A percentile compares a stretch with the other conserved stretches of the same genome.
Evolutionary conservation across 164 flowering plant genomes (phyloP).

Genomic region (Euptelea pleiosperma): DNA sequence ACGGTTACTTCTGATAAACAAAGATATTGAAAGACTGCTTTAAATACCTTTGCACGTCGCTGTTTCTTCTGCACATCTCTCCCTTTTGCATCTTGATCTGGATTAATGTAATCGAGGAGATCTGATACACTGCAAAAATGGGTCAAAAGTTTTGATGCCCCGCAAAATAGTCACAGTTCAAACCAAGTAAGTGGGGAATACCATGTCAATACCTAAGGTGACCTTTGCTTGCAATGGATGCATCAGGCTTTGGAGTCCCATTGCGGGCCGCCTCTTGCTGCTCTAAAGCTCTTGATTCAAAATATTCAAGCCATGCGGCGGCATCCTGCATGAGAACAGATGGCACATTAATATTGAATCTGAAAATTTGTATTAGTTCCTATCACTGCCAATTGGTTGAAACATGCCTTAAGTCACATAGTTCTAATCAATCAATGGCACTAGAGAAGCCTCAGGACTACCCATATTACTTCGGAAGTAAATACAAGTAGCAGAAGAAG

Average conservation of each 20-base stretch:
- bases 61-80: slow-evolving; percentile 55
- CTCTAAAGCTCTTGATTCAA: slow-evolving; percentile 82
- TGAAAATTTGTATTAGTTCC: no score
- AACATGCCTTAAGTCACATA: not conserved
- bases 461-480: no score
- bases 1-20: not conserved
- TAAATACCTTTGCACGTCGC: slow-evolving; percentile 66
- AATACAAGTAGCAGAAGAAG: not conserved
- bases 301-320: slow-evolving; percentile 95
- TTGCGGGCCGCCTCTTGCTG: slow-evolving; percentile 90
- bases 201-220: slow-evolving; percentile 84
- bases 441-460: not conserved
- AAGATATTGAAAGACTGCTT: not conserved
- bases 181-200: slow-evolving; percentile 30
- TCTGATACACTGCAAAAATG: slow-evolving; percentile 78
- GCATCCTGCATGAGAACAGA: slow-evolving; percentile 59
- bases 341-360: not conserved
- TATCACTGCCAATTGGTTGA: no score
- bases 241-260: slow-evolving; percentile 87
- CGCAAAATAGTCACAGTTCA: not conserved
- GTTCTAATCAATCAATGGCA: not conserved
- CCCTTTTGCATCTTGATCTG: slow-evolving; percentile 62
- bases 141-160: slow-evolving; percentile 24
- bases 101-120: slow-evolving; percentile 84
- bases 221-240: slow-evolving; percentile 92